A percentile compares a stretch with the other conserved stretches of the same genome.
These are phyloP conservation scores for Angomonas deanei DNA, from an alignment of 208 protist genomes.

Conservation along the genomic window DNA sequence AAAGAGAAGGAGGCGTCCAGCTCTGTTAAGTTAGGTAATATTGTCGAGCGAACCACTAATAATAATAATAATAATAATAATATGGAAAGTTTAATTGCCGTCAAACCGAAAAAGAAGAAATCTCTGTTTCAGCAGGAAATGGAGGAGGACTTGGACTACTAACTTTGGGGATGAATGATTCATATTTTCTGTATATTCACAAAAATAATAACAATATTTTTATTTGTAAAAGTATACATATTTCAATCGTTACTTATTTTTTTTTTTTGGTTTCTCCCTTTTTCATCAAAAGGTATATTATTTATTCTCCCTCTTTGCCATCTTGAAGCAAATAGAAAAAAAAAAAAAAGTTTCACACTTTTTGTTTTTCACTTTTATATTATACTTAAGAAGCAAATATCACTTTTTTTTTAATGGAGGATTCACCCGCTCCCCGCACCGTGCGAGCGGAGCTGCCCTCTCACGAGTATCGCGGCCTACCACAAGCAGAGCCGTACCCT, in stretches of 20 bases:
- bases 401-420: neutral
- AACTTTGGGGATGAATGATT: neutral
- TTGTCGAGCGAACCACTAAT: neutral
- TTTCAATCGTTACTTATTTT: neutral
- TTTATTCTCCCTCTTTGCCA: neutral
- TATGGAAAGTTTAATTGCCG: no score
- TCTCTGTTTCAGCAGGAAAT: conserved; percentile 18
- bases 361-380: neutral
- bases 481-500: neutral
- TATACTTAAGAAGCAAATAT: neutral
- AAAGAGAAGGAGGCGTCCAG: neutral
- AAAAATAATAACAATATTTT: no score
- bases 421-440: neutral
- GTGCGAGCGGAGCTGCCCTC: neutral
- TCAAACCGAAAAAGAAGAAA: conserved; percentile 6
- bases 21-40: neutral
- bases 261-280: conserved; percentile 4
- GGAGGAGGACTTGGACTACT: conserved; percentile 12
- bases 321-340: neutral
- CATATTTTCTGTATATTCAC: no score
- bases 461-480: neutral
- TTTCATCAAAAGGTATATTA: neutral
- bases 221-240: neutral
- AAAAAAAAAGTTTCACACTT: neutral
- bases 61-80: neutral